Conservation (phyloP, 2,329 filamentous ascomycete genomes). For the Penicillium sp. region DNA sequence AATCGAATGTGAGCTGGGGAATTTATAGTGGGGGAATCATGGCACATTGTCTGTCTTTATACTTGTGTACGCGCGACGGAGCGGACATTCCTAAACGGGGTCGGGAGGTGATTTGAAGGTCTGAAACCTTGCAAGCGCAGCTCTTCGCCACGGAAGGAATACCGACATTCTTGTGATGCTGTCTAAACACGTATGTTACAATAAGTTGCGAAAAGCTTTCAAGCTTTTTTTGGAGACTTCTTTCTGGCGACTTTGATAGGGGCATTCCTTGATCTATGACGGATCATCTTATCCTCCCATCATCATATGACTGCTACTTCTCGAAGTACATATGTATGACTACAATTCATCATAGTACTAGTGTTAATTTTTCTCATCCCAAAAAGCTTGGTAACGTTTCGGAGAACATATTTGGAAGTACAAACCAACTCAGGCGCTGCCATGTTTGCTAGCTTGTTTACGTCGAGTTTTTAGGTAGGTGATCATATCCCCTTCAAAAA, state of each 20-base stretch:
- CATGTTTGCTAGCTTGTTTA: too few species aligned
- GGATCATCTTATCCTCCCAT: background rate
- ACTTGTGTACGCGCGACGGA: background rate
- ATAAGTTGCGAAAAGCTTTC: background rate
- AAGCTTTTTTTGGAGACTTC: background rate
- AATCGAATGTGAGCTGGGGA: background rate
- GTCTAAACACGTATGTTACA: background rate
- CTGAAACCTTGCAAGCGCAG: background rate
- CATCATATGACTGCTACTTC: background rate
- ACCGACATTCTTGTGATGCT: conserved; percentile 3
- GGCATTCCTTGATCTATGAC: background rate
- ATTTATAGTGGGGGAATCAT: background rate
- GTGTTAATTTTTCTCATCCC: too few species aligned
- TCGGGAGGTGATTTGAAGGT: background rate
- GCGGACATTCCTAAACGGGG: conserved; percentile 14
- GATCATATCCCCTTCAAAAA: background rate
- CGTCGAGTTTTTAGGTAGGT: background rate
- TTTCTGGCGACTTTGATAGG: background rate
- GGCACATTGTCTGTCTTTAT: conserved; percentile 2
- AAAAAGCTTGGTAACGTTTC: too few species aligned
- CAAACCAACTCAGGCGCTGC: too few species aligned
- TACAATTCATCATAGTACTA: background rate
- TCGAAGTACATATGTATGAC: too few species aligned
- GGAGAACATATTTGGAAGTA: too few species aligned
- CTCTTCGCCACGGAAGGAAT: background rate